Conservation (phyloP, 2,329 filamentous ascomycete genomes). For the Ophiosphaerella herpotricha region DNA sequence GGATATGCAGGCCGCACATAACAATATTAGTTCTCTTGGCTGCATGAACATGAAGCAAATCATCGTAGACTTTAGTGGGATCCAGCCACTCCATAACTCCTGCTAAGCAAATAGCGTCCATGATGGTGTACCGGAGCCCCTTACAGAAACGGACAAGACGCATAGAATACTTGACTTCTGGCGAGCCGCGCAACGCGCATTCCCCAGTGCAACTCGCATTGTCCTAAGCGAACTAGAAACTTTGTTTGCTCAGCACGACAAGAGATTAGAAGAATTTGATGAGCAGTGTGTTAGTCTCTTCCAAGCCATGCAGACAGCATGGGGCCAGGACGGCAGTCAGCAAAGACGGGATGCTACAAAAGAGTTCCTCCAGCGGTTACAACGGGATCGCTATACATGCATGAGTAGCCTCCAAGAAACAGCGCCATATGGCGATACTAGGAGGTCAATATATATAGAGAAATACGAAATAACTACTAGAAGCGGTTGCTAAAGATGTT, state of each 20-base stretch:
- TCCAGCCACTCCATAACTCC: background rate
- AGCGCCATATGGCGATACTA: background rate
- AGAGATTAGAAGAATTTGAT: background rate
- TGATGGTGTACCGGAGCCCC: background rate
- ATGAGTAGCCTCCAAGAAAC: background rate
- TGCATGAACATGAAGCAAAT: background rate
- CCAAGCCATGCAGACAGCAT: too few relatives aligned
- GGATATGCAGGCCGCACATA: too few relatives aligned
- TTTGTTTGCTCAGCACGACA: background rate
- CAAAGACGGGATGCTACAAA: background rate
- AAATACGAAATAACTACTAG: background rate
- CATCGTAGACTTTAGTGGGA: background rate
- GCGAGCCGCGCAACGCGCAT: too few relatives aligned
- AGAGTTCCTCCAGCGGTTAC: background rate
- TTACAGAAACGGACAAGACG: background rate
- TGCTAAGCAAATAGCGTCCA: background rate
- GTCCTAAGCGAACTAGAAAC: background rate
- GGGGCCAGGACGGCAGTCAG: background rate
- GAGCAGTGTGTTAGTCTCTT: too few relatives aligned
- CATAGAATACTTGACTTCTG: background rate
- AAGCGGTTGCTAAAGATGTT: too few relatives aligned
- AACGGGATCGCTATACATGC: background rate
- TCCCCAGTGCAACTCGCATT: too few relatives aligned
- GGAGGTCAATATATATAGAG: background rate
- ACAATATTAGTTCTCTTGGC: too few relatives aligned